Evolutionary conservation across 306 rosid genomes (phyloP), one percentile per base, ranked within the genome.

Genomic region (Cicer bijugum): DNA sequence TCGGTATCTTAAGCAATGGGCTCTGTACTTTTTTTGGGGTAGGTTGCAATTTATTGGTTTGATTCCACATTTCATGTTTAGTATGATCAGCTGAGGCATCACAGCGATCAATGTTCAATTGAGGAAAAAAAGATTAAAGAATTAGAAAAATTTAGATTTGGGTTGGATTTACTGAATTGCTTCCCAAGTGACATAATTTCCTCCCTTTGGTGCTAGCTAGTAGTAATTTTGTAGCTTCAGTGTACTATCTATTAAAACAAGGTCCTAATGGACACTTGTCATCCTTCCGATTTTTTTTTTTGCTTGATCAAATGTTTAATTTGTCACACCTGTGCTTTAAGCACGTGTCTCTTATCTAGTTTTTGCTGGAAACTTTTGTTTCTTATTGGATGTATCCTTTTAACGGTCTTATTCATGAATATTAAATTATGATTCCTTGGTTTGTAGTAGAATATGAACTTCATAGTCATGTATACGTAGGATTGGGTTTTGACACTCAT

Each of bases 351-450:
- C 33, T 28, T 28, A 3, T 28, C 33, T 28, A 28, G 33, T 28
- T 28, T 14, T 46, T 71, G 16, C 50, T 67, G 46, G 73, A 11
- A 6, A 38, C 44, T 7, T 69, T 33, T 77, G 59, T 53, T 73
- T 65, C 40, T n/a, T 53, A 28, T 70, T 42, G 73, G 45, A 40
- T 72, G 51, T 8, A 63, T 81, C 76, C 17, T 75, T 75, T 55
- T 37, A 50, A 42, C 50, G 12, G 11, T 51, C 72, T 58, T 78
- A 37, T 64, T 48, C 12, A 39, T 71, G 14, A 33, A 59, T 12
- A 33, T 59, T 6, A 28, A 59, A n/a, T 33, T 59, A 12, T 59
- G 60, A 46, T 66, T 48, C 55, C 43, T 43, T 59, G 45, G 51
- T 68, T 33, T 35, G 16, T 67, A 58, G 71, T 14, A 67, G 71